These are phyloP conservation scores for Elsinoe australis DNA, from an alignment of 2,329 filamentous ascomycete genomes.

Conservation along the genomic window DNA sequence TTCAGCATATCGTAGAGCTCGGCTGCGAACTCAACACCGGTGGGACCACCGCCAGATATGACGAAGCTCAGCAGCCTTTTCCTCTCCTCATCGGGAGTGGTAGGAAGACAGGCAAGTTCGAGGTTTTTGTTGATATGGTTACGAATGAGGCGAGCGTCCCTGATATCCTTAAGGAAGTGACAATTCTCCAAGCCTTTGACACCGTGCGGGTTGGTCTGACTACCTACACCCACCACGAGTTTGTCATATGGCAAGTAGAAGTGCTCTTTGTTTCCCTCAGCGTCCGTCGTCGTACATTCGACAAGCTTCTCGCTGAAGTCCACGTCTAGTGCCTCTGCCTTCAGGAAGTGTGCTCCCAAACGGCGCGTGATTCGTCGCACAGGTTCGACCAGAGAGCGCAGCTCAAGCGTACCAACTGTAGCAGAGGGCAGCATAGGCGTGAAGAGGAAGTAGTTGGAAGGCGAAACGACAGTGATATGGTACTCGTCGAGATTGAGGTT, in stretches of 20 bases:
- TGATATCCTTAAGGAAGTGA: constrained; percentile 90
- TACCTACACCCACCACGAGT: constrained; percentile 77
- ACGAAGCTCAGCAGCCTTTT: constrained; percentile 86
- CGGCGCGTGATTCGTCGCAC: constrained; percentile 74
- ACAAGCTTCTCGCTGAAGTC: constrained; percentile 88
- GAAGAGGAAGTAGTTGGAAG: constrained; percentile 94
- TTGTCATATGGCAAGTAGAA: constrained; percentile 99
- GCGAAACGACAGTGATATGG: constrained; percentile 89
- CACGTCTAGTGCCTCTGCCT: constrained; percentile 77
- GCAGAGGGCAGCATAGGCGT: constrained; percentile 97
- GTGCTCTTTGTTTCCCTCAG: constrained; percentile 61
- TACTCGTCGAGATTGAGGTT: constrained; percentile 84
- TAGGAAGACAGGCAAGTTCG: constrained; percentile 85
- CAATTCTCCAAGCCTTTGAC: constrained; percentile 92
- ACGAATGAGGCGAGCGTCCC: constrained; percentile 81
- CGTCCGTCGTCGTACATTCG: constrained; percentile 69
- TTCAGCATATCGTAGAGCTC: constrained; percentile 95
- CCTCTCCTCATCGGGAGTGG: constrained; percentile 80
- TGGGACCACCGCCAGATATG: constrained; percentile 89
- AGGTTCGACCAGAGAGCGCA: constrained; percentile 86
- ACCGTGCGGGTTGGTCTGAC: constrained; percentile 82
- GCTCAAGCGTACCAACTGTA: constrained; percentile 87
- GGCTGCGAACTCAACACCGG: constrained; percentile 94
- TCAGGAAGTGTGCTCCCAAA: constrained; percentile 81
- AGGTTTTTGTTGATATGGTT: constrained; percentile 85